These are phyloP conservation scores for Amanita pallidorosea DNA, from an alignment of 768 basidiomycete genomes.

Conservation along the genomic window DNA sequence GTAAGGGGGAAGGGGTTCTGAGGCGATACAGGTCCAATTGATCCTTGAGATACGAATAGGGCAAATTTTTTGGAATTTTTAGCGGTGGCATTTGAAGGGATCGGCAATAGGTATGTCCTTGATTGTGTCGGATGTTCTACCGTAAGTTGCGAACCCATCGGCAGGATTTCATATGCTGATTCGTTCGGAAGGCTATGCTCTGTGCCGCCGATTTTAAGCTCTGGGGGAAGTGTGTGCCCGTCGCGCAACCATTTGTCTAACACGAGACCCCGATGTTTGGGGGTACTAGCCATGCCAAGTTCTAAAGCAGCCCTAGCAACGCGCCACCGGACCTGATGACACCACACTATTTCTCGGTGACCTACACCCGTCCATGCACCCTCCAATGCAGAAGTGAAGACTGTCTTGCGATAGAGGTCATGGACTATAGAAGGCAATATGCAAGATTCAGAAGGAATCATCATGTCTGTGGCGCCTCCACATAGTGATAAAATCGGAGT, in stretches of 20 bases:
- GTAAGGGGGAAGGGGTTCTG: conserved; percentile 32
- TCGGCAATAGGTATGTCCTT: conserved; percentile 42
- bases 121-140: conserved; percentile 31
- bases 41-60: conserved; percentile 53
- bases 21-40: conserved; percentile 39
- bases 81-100: conserved; percentile 12
- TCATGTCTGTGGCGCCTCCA: conserved; percentile 85
- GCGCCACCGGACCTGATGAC: conserved; percentile 90
- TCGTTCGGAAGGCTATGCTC: conserved; percentile 9
- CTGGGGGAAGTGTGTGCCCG: conserved; percentile 35
- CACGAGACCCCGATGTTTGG: conserved; percentile 19
- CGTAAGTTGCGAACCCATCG: conserved; percentile 25
- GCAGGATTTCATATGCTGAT: conserved; percentile 25
- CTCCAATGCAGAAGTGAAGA: conserved; percentile 82
- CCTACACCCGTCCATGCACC: conserved; percentile 95
- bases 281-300: conserved; percentile 26
- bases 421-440: conserved; percentile 31
- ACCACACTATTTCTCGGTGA: conserved; percentile 97
- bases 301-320: conserved; percentile 75
- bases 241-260: conserved; percentile 65
- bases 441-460: conserved; percentile 88
- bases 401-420: conserved; percentile 38
- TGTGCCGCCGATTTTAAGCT: neutral
- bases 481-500: conserved; percentile 78
- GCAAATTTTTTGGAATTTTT: conserved; percentile 24